Conservation (phyloP, 2,329 filamentous ascomycete genomes). For the Colletotrichum abscissum region DNA sequence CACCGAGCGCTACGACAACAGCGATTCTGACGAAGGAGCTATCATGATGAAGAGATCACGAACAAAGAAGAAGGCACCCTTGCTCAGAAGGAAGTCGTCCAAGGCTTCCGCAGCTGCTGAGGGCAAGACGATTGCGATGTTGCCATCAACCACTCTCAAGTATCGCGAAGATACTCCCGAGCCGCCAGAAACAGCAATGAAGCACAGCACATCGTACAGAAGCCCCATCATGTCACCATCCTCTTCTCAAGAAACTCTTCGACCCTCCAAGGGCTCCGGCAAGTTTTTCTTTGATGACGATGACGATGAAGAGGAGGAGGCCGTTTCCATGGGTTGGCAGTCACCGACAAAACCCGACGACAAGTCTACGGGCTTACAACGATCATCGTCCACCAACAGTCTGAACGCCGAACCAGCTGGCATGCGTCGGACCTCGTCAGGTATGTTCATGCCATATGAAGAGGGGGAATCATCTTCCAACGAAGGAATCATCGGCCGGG, state of each 20-base stretch:
- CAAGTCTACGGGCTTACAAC: slow-evolving; percentile 49
- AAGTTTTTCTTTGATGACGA: slow-evolving; percentile 73
- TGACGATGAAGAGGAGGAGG: slow-evolving; percentile 67
- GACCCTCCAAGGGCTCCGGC: slow-evolving; percentile 74
- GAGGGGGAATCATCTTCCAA: slow-evolving; percentile 73
- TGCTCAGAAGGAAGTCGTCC: slow-evolving; percentile 58
- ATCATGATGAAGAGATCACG: slow-evolving; percentile 83
- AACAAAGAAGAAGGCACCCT: slow-evolving; percentile 66
- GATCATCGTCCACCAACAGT: slow-evolving; percentile 60
- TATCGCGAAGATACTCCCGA: slow-evolving; percentile 83
- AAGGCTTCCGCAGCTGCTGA: slow-evolving; percentile 64
- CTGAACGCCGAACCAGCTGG: slow-evolving; percentile 66
- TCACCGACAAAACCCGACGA: slow-evolving; percentile 38
- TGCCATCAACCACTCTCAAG: slow-evolving; percentile 89
- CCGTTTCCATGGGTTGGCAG: slow-evolving; percentile 42
- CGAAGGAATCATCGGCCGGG: slow-evolving; percentile 78
- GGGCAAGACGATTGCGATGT: slow-evolving; percentile 87
- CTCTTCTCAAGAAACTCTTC: slow-evolving; percentile 84
- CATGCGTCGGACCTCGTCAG: slow-evolving; percentile 83
- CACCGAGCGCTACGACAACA: slow-evolving; percentile 58
- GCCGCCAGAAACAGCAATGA: slow-evolving; percentile 69
- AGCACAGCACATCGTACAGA: slow-evolving; percentile 64
- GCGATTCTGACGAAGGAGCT: slow-evolving; percentile 79
- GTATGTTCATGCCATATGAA: slow-evolving; percentile 92
- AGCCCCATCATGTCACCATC: slow-evolving; percentile 74